phyloP scores from a whole-genome alignment of 139 green algal species.

The Chlamydomonas incerta region DNA sequence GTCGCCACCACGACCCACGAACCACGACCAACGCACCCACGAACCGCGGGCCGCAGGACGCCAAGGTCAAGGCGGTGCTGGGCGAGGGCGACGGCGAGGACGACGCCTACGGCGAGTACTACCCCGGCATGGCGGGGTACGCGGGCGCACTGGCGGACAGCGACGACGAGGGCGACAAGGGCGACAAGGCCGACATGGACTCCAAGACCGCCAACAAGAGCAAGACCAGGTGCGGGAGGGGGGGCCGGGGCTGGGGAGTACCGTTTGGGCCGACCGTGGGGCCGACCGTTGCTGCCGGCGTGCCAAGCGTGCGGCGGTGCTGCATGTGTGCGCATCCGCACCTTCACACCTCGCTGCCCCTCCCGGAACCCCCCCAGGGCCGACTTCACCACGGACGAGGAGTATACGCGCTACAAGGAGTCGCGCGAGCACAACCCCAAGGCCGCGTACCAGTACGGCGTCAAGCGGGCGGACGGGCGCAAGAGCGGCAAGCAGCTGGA shows the following conservation, averaged over 20 bases:
- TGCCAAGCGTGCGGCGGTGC: no score
- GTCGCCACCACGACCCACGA: no score
- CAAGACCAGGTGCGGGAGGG: constrained; percentile 36
- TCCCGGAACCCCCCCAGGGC: no score
- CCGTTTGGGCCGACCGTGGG: no score
- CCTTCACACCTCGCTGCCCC: no score
- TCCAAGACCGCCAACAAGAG: constrained; percentile 53
- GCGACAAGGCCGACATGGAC: constrained; percentile 64
- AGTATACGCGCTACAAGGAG: constrained; percentile 78
- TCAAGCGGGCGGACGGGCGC: constrained; percentile 78
- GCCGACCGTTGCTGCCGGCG: no score
- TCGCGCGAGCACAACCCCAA: constrained; percentile 73
- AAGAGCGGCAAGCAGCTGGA: constrained; percentile 64
- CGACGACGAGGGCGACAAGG: constrained; percentile 56
- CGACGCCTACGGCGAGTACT: constrained; percentile 76
- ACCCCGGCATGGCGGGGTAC: constrained; percentile 48
- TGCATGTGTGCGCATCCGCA: no score
- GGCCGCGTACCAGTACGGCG: constrained; percentile 84
- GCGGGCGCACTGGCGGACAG: constrained; percentile 38
- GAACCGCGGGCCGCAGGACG: no score
- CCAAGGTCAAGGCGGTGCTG: neutral
- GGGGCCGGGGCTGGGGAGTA: no score
- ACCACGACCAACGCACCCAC: no score
- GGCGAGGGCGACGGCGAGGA: constrained; percentile 20
- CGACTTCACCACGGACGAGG: constrained; percentile 85